These are phyloP conservation scores for Xylariales sp. DNA, from an alignment of 2,329 filamentous ascomycete species.

Conservation along the genomic window DNA sequence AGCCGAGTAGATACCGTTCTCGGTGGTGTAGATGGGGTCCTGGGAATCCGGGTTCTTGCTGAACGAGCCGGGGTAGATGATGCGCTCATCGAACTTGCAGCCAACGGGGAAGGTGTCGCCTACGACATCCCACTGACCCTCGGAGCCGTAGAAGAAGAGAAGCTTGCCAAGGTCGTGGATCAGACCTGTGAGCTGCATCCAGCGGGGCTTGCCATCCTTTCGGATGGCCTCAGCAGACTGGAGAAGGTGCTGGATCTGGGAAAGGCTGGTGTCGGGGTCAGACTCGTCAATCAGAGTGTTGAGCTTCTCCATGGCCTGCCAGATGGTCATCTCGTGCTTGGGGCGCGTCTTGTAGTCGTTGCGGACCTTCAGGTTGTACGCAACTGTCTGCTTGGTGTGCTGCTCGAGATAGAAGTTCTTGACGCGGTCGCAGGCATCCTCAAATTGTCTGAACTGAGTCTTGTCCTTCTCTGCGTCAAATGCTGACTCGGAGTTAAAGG, in stretches of 20 bases:
- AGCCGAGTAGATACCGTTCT: slow-evolving; percentile 73
- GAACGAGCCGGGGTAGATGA: slow-evolving; percentile 81
- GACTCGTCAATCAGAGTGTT: slow-evolving; percentile 88
- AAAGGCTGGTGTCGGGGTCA: slow-evolving; percentile 82
- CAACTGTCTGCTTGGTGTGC: slow-evolving; percentile 68
- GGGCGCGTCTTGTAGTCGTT: slow-evolving; percentile 62
- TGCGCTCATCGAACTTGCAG: slow-evolving; percentile 68
- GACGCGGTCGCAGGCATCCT: slow-evolving; percentile 77
- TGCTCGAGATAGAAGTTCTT: slow-evolving; percentile 80
- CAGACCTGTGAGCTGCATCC: slow-evolving; percentile 76
- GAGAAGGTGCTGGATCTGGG: slow-evolving; percentile 85
- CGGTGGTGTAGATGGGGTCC: slow-evolving; percentile 69
- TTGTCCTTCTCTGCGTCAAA: slow-evolving; percentile 78
- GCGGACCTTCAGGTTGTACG: slow-evolving; percentile 80
- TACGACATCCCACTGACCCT: slow-evolving; percentile 91
- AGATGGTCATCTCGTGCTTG: slow-evolving; percentile 73
- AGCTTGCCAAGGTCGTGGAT: slow-evolving; percentile 80
- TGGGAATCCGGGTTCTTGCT: slow-evolving; percentile 67
- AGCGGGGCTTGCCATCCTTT: slow-evolving; percentile 74
- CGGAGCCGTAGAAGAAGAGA: slow-evolving; percentile 74
- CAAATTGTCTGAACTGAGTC: slow-evolving; percentile 76
- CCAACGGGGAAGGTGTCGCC: slow-evolving; percentile 81
- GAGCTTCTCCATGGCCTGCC: slow-evolving; percentile 90
- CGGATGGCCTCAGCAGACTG: slow-evolving; percentile 88
- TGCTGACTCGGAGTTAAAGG: slow-evolving; percentile 46